Evolutionary conservation across 2,329 filamentous ascomycete genomes (phyloP).

Genomic region (Ophiostoma tasmaniense): DNA sequence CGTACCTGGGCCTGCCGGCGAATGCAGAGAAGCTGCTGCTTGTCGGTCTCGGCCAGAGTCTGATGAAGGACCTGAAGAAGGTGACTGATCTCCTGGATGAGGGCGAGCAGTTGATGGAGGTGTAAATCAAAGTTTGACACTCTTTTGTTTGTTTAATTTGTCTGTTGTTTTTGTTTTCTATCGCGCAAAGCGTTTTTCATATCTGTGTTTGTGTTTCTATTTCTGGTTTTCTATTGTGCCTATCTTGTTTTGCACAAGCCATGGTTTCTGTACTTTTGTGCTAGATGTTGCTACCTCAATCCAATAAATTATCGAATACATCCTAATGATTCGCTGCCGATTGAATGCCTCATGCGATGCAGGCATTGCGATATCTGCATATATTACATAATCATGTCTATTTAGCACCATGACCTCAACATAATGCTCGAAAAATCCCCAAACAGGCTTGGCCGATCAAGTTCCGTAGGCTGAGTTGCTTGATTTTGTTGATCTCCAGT

Average conservation of each 20-base stretch:
- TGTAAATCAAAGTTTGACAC: neutral
- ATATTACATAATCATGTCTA: neutral
- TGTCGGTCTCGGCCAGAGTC: conserved; percentile 74
- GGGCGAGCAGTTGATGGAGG: conserved; percentile 62
- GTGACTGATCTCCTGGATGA: conserved; percentile 87
- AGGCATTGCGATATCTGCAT: neutral
- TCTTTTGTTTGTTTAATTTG: conserved; percentile 4
- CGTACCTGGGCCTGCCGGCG: conserved; percentile 83
- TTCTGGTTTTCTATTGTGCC: too few species aligned
- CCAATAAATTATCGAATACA: neutral
- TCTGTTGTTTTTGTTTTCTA: neutral
- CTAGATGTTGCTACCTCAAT: neutral
- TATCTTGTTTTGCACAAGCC: too few species aligned
- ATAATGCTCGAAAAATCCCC: neutral
- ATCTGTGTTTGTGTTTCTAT: neutral
- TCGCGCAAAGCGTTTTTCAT: neutral
- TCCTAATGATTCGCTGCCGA: neutral
- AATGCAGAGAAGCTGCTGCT: conserved; percentile 95
- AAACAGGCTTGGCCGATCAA: neutral
- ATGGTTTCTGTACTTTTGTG: neutral
- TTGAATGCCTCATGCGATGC: neutral
- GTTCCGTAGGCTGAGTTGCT: neutral
- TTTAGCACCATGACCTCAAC: neutral
- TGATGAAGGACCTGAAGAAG: conserved; percentile 75
- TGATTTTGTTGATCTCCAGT: neutral